Evolutionary conservation across 2,329 filamentous ascomycete genomes (phyloP).

Genomic region (Didymella segeticola): DNA sequence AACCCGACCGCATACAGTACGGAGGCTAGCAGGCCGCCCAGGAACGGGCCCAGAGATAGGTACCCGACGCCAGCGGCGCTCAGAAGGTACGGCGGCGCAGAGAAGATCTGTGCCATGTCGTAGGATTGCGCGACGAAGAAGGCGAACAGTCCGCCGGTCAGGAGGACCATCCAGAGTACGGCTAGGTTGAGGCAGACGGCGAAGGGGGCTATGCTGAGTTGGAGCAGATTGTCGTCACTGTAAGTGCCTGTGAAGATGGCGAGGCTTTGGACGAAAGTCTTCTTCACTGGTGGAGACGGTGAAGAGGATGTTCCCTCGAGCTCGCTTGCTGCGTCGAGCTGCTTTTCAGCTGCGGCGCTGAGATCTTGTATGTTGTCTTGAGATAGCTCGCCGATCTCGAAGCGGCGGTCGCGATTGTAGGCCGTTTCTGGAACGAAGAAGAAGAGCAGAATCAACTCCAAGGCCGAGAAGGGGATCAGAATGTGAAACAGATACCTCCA

Average conservation of each 20-base stretch:
- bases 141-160: constrained; percentile 53
- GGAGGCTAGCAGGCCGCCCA: constrained; percentile 42
- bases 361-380: neutral
- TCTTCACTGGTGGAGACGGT: constrained; percentile 29
- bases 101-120: constrained; percentile 57
- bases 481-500: constrained; percentile 56
- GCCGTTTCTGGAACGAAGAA: constrained; percentile 61
- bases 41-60: constrained; percentile 51
- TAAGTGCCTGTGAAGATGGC: constrained; percentile 51
- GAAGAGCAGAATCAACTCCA: constrained; percentile 53
- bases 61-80: constrained; percentile 53
- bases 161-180: constrained; percentile 58
- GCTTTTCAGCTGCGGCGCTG: neutral
- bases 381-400: neutral
- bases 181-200: constrained; percentile 60
- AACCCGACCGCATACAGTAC: constrained; percentile 9
- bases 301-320: neutral
- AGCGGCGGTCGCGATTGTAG: constrained; percentile 50
- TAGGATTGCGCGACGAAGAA: constrained; percentile 55
- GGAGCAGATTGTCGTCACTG: constrained; percentile 47
- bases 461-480: constrained; percentile 55
- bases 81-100: constrained; percentile 55
- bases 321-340: neutral
- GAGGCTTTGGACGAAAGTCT: constrained; percentile 47
- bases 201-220: constrained; percentile 53